Base-by-base conservation (phyloP, 768 basidiomycete genomes). In the Tulasnella sp. region DNA sequence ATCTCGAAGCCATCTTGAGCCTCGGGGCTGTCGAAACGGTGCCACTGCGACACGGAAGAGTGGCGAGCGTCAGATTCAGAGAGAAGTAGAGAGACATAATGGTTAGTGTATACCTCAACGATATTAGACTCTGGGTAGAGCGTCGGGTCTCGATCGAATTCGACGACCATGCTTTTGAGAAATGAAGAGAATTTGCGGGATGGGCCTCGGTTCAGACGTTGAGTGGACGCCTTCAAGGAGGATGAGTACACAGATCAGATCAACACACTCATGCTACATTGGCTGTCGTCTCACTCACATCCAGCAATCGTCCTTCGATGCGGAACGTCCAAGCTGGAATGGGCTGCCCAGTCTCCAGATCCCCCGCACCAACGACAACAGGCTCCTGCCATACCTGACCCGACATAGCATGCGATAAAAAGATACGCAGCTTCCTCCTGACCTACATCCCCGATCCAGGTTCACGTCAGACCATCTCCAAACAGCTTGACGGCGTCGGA, bases 271-370 rank as follows among this genome's bases (percentile, higher is more conserved):
- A 19, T n/a, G 45, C 22, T 51, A 1, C 4, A 66, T 71, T 65
- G n/a, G n/a, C n/a, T n/a, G n/a, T n/a, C n/a, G n/a, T n/a, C n/a
- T n/a, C n/a, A n/a, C n/a, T n/a, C 41, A 74, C 73, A 55, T 74
- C 73, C 9, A 97, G 73, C 55, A 97, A 68, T 49, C 92, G 78
- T 1, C 92, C 92, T 64, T 97, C 93, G 42, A 96, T 77, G 68
- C 81, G 86, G 60, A 97, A 75, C 38, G 80, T 76, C 91, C 91
- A 97, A 0, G 89, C 87, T 3, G 92, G 88, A 45, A 93, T 85
- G 1, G 87, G 87, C 65, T 90, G 84, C 9, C 91, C 92, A 0
- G 87, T 90, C 62, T 92, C 87, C 56, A 88, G 79, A 66, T 82
- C 75, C 73, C 7, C 72, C 70, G 0, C 75, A 67, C 7, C 21